Conservation (phyloP, 2,329 filamentous ascomycete genomes). For the Pseudogymnoascus sp. region DNA sequence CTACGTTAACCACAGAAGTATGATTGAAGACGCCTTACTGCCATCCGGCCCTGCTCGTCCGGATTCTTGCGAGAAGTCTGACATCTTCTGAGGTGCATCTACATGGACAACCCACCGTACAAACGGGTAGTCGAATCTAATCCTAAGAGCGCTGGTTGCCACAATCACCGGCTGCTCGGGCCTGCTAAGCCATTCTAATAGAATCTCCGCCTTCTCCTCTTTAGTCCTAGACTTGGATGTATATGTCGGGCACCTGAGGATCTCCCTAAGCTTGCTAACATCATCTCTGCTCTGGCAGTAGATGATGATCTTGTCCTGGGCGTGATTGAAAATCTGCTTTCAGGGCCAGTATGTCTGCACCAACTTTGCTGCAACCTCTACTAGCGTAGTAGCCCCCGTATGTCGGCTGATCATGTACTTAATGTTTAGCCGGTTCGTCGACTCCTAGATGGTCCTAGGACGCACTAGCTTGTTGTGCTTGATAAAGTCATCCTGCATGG, state of each 20-base stretch:
- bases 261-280: conserved; percentile 10
- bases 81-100: too few species aligned
- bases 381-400: background rate
- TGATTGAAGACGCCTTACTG: too few species aligned
- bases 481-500: too few species aligned
- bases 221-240: conserved; percentile 1
- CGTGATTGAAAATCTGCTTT: conserved; percentile 11
- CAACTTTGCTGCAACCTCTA: conserved; percentile 11
- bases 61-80: too few species aligned
- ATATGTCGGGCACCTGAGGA: conserved; percentile 11
- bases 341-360: conserved; percentile 11
- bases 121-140: too few species aligned
- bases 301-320: conserved; percentile 16
- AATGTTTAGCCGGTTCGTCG: conserved; percentile 16
- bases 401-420: conserved; percentile 14
- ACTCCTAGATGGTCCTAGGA: background rate
- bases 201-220: conserved; percentile 9
- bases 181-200: too few species aligned
- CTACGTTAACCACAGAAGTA: conserved; percentile 4
- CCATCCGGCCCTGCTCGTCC: too few species aligned
- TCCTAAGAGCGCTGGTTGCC: too few species aligned
- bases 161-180: too few species aligned
- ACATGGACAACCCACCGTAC: too few species aligned
- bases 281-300: conserved; percentile 13
- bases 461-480: too few species aligned